Evolutionary conservation across 768 basidiomycete genomes (phyloP), one percentile per base, ranked within the genome.

Genomic region (Cystofilobasidium macerans): DNA sequence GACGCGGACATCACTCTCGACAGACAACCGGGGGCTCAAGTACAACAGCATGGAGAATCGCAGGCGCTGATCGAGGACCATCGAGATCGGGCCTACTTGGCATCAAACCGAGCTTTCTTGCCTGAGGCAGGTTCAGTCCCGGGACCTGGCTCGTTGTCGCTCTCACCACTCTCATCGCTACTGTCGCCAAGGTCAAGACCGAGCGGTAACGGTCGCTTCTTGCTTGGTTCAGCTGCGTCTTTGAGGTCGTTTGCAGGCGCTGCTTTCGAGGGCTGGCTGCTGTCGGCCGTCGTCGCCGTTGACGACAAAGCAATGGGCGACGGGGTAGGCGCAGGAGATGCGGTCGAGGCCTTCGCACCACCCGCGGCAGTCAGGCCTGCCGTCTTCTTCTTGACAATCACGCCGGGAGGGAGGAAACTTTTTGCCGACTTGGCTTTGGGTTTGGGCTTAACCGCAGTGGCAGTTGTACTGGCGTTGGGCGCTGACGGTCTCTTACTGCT

Each of bases 391-490:
- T 65, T 65, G 43, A 65, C 57, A 32, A 59, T 45, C 6, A 65
- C 57, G 24, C 64, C 64, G 11, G 61, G 53, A 4, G 59, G 53
- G 28, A 61, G 53, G 26, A 26, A 36, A 28, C 53, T 43, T 56
- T 61, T 67, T 8, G 65, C 33, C n/a, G n/a, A n/a, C 18, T 67
- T 67, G 9, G 65, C 43, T 45, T 62, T 67, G 9, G 65, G n/a
- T 35, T 20, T 22, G 26, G 45, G 3, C 30, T 56, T 32, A 4
- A 33, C 9, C 6, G 57, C 5, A 26, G 65, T 12, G 12, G 59
- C 32, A 14, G 65, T 35, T 6, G 58, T 8, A 24, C 35, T 12
- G 11, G 33, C 12, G 12, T 32, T 60, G 3, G 57, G 26, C 16
- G 57, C 24, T 13, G 51, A 47, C 35, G 16, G 64, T n/a, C n/a